Evolutionary conservation across 345 rosid species (phyloP).

Genomic region (Ailanthus altissimus): DNA sequence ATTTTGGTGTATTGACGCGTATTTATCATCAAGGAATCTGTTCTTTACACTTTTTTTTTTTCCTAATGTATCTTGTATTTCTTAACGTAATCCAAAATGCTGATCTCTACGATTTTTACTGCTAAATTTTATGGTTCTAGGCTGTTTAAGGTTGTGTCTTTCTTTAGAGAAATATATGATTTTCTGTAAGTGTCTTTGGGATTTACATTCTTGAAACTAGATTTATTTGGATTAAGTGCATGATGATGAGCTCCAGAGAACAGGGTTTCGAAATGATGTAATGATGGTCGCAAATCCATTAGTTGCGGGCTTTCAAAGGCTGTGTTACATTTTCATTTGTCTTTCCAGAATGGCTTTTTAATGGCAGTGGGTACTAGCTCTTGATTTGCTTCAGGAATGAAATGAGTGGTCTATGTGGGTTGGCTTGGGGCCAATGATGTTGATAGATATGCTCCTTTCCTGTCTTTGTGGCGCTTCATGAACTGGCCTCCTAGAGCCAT

Average conservation of each 20-base stretch:
- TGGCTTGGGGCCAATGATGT: background rate
- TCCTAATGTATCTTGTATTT: no score
- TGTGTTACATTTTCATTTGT: background rate
- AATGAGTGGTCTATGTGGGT: background rate
- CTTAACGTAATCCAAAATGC: background rate
- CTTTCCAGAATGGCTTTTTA: background rate
- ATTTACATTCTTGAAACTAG: background rate
- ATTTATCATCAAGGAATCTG: background rate
- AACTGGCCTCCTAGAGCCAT: background rate
- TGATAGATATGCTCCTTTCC: background rate
- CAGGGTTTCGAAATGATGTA: background rate
- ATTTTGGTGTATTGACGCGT: background rate
- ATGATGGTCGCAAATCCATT: background rate
- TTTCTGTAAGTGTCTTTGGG: background rate
- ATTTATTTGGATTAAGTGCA: background rate
- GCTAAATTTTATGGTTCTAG: background rate
- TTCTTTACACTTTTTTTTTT: background rate
- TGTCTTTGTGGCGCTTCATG: background rate
- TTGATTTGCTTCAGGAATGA: slow-evolving; percentile 10
- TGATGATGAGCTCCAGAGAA: background rate
- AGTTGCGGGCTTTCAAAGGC: background rate
- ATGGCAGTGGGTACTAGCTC: background rate
- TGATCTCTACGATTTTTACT: background rate
- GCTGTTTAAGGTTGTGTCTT: background rate
- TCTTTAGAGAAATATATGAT: background rate